Conservation (phyloP, 2,329 filamentous ascomycete genomes). For the Diaporthe sp. region DNA sequence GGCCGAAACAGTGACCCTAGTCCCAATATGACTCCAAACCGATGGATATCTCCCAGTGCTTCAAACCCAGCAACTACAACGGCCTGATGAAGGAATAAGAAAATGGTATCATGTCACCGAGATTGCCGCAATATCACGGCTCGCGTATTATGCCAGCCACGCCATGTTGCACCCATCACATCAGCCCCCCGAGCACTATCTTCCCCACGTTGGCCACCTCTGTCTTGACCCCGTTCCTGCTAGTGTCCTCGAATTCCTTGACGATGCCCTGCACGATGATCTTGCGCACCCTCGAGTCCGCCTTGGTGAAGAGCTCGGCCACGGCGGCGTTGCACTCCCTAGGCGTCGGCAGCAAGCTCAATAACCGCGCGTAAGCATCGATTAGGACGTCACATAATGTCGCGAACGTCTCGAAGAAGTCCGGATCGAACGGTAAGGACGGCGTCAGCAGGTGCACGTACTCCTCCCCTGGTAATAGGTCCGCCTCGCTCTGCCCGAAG, state of each 20-base stretch:
- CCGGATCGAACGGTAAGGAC: conserved; percentile 92
- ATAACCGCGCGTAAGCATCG: conserved; percentile 87
- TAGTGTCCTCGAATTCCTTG: conserved; percentile 93
- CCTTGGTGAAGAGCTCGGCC: conserved; percentile 90
- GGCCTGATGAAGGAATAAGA: conserved; percentile 30
- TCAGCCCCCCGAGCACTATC: conserved; percentile 88
- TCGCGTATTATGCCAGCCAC: background rate
- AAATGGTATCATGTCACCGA: conserved; percentile 39
- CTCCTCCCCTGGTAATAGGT: conserved; percentile 85
- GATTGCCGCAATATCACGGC: background rate
- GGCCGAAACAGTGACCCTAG: conserved; percentile 11
- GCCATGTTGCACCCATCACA: conserved; percentile 60
- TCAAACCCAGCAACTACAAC: conserved; percentile 33
- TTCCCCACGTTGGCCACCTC: conserved; percentile 90
- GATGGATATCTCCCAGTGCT: conserved; percentile 38
- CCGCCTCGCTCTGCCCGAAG: conserved; percentile 72
- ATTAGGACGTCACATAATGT: conserved; percentile 96
- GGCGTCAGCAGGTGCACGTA: conserved; percentile 94
- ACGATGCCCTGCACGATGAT: conserved; percentile 89
- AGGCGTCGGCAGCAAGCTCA: conserved; percentile 81
- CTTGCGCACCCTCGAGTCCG: conserved; percentile 87
- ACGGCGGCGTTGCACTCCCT: conserved; percentile 78
- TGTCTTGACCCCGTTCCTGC: conserved; percentile 79
- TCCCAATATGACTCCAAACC: conserved; percentile 17
- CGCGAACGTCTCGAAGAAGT: conserved; percentile 96